Evolutionary conservation across 495 filamentous ascomycete genomes (phyloP).

Genomic region (Daldinia caldariorum): DNA sequence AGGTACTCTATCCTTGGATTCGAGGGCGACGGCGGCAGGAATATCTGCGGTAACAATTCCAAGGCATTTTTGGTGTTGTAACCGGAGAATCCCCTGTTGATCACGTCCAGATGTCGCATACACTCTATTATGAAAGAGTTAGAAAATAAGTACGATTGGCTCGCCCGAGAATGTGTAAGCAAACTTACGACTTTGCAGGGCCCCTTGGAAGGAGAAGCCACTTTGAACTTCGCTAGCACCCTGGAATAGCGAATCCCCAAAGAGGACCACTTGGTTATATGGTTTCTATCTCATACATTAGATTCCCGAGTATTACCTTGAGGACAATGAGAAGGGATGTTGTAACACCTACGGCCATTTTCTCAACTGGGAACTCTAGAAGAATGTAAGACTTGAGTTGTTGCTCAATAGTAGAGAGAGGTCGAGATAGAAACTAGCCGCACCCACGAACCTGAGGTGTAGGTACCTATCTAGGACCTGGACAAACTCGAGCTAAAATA

Average conservation of each 20-base stretch:
- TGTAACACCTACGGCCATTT: constrained; percentile 44
- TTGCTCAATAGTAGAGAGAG: not conserved
- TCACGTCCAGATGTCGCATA: constrained; percentile 57
- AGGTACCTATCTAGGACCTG: not conserved
- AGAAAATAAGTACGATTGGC: constrained; percentile 26
- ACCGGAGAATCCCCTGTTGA: constrained; percentile 62
- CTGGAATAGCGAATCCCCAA: constrained; percentile 85
- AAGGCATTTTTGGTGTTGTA: constrained; percentile 61
- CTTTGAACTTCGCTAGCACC: constrained; percentile 62
- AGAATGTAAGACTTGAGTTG: not conserved
- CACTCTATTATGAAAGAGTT: constrained; percentile 51
- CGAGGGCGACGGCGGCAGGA: constrained; percentile 59
- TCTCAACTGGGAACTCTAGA: constrained; percentile 8
- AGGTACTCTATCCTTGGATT: constrained; percentile 67
- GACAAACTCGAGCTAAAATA: constrained; percentile 21
- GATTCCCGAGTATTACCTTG: not conserved
- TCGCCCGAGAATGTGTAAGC: constrained; percentile 6
- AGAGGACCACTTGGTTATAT: constrained; percentile 75
- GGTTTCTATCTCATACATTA: constrained; percentile 43
- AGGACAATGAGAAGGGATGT: not conserved
- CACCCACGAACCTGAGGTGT: constrained; percentile 6
- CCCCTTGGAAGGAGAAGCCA: constrained; percentile 77
- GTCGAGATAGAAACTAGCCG: constrained; percentile 10
- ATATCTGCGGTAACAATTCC: constrained; percentile 53
- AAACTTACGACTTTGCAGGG: constrained; percentile 71